These are phyloP conservation scores for Botrytis tulipae DNA, from an alignment of 2,329 filamentous ascomycete genomes.

Conservation along the genomic window DNA sequence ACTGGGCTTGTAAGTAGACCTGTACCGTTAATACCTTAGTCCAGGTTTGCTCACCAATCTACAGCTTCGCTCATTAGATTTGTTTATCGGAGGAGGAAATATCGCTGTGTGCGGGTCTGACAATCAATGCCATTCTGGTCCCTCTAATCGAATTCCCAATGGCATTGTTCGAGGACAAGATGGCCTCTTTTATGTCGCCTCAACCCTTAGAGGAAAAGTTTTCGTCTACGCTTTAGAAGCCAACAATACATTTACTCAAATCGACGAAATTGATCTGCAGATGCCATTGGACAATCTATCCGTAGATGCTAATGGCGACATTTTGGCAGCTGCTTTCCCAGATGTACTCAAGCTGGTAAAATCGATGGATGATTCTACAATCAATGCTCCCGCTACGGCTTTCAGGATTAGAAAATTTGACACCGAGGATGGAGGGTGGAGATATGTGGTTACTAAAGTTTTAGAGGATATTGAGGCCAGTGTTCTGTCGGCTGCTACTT, in stretches of 20 bases:
- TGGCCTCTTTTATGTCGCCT: constrained; percentile 40
- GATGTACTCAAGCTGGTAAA: constrained; percentile 29
- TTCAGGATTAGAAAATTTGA: background rate
- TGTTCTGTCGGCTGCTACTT: background rate
- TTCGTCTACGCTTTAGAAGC: background rate
- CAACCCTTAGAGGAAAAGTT: constrained; percentile 23
- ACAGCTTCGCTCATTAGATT: constrained; percentile 26
- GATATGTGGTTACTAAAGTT: constrained; percentile 7
- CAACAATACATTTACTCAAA: constrained; percentile 24
- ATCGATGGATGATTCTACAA: constrained; percentile 29
- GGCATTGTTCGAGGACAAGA: constrained; percentile 38
- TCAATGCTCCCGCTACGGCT: background rate
- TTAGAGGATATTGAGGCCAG: constrained; percentile 7
- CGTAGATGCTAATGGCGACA: constrained; percentile 40
- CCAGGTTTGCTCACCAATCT: background rate
- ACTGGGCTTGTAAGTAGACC: background rate
- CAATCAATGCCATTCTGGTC: background rate
- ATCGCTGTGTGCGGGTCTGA: constrained; percentile 33
- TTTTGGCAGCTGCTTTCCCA: constrained; percentile 40
- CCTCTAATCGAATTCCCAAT: constrained; percentile 34
- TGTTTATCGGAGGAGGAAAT: constrained; percentile 35
- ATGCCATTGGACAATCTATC: constrained; percentile 41
- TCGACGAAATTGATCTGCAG: constrained; percentile 35
- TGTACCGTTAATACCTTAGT: background rate
- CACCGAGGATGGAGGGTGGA: background rate